phyloP scores from a whole-genome alignment of 805 yeast species.

The Candida vartiovaarae region DNA sequence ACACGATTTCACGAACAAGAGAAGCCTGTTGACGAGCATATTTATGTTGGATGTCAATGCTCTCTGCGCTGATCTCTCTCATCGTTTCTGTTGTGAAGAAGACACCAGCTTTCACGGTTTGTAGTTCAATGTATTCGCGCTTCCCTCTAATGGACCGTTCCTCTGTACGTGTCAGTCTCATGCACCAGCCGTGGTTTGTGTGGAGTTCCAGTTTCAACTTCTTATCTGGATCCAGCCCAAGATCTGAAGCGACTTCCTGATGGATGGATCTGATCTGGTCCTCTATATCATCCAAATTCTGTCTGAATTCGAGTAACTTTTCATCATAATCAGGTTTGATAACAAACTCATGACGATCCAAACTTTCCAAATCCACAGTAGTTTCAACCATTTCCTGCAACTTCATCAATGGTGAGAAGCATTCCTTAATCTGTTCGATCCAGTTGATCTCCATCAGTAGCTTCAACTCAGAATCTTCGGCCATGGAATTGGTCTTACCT shows the following conservation, averaged over 20 bases:
- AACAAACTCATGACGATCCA: constrained; percentile 75
- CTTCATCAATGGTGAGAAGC: constrained; percentile 48
- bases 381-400: constrained; percentile 85
- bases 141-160: constrained; percentile 68
- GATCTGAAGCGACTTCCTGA: constrained; percentile 58
- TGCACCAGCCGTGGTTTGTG: constrained; percentile 87
- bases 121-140: constrained; percentile 61
- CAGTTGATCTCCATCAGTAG: constrained; percentile 44
- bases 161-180: constrained; percentile 86
- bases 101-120: constrained; percentile 94
- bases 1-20: constrained; percentile 76
- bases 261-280: constrained; percentile 55
- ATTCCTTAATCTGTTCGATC: constrained; percentile 47
- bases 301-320: constrained; percentile 52
- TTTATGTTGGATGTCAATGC: constrained; percentile 50
- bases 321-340: constrained; percentile 90
- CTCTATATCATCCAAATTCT: constrained; percentile 47
- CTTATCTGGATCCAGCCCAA: constrained; percentile 77
- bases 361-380: constrained; percentile 79
- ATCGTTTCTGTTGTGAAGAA: constrained; percentile 74
- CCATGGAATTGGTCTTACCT: constrained; percentile 31
- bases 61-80: constrained; percentile 51
- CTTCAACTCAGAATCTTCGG: constrained; percentile 21
- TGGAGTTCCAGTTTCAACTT: constrained; percentile 87
- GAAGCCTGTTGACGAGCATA: constrained; percentile 72